Evolutionary conservation across 2,329 filamentous ascomycete genomes (phyloP).

Genomic region (Xylaria sp.): DNA sequence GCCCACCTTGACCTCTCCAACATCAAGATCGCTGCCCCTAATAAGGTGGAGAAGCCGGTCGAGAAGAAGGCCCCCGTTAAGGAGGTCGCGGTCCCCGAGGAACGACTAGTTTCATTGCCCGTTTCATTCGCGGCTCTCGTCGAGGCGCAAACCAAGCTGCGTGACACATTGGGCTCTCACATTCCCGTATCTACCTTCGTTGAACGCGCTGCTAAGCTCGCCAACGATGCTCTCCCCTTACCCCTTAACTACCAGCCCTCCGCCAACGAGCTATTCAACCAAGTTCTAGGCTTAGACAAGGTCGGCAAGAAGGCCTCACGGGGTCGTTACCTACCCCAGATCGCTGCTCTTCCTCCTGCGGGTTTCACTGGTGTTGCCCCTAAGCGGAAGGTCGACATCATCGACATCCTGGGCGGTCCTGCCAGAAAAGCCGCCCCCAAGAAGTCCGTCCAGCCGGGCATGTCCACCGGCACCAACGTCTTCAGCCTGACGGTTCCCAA

Average conservation of each 20-base stretch:
- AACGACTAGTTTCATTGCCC: constrained; percentile 61
- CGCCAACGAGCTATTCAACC: constrained; percentile 80
- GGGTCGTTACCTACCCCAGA: constrained; percentile 66
- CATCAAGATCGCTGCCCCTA: constrained; percentile 68
- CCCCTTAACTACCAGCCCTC: constrained; percentile 60
- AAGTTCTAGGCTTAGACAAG: constrained; percentile 67
- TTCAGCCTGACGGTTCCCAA: constrained; percentile 77
- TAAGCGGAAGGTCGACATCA: constrained; percentile 60
- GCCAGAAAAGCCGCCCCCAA: constrained; percentile 28
- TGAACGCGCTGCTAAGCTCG: constrained; percentile 74
- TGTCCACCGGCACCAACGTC: constrained; percentile 60
- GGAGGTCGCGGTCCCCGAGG: constrained; percentile 39
- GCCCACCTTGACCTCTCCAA: constrained; percentile 89
- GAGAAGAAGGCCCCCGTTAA: constrained; percentile 34
- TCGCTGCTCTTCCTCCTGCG: constrained; percentile 53
- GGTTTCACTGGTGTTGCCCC: constrained; percentile 32
- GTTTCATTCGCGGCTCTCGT: constrained; percentile 75
- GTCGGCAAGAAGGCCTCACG: constrained; percentile 47
- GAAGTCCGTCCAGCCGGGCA: constrained; percentile 39
- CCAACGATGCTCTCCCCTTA: constrained; percentile 78
- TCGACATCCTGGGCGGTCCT: constrained; percentile 66
- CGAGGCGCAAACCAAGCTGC: constrained; percentile 73
- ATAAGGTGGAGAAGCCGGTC: constrained; percentile 38
- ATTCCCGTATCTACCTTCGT: constrained; percentile 85
- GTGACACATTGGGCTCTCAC: constrained; percentile 70